phyloP scores from a whole-genome alignment of 2,329 filamentous ascomycete genomes.

The Ciborinia camelliae region DNA sequence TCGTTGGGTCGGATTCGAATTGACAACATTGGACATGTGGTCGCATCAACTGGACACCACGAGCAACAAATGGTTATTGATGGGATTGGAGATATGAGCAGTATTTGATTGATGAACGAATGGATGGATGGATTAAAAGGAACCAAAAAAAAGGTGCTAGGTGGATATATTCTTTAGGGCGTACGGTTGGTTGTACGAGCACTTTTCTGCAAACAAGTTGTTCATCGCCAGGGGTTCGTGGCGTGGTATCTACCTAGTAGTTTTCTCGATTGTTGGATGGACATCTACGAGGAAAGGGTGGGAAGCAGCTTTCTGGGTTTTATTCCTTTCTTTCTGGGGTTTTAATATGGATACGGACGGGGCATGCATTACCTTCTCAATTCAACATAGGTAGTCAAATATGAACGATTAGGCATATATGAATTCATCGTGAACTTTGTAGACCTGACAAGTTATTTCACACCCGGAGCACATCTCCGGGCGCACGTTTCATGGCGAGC shows the following conservation, averaged over 20 bases:
- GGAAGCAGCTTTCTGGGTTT: neutral
- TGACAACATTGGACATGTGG: constrained; percentile 78
- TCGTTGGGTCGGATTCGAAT: constrained; percentile 89
- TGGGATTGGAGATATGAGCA: constrained; percentile 77
- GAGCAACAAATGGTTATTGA: constrained; percentile 78
- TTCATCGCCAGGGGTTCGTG: constrained; percentile 15
- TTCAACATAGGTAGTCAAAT: neutral
- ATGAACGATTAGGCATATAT: neutral
- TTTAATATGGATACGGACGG: neutral
- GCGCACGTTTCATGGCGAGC: neutral
- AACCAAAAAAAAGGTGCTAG: constrained; percentile 1
- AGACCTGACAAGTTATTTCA: neutral
- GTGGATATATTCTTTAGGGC: constrained; percentile 4
- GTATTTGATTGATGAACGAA: neutral
- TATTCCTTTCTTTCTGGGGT: neutral
- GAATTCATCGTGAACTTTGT: neutral
- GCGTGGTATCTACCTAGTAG: neutral
- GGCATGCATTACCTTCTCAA: neutral
- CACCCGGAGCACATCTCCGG: neutral
- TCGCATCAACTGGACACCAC: constrained; percentile 59
- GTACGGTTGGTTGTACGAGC: constrained; percentile 6
- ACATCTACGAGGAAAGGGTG: neutral
- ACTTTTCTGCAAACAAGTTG: constrained; percentile 6
- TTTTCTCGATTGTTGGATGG: neutral
- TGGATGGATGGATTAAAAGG: neutral